These are phyloP conservation scores for Aspergillus cavernicola DNA, from an alignment of 495 filamentous ascomycete genomes.

Conservation along the genomic window DNA sequence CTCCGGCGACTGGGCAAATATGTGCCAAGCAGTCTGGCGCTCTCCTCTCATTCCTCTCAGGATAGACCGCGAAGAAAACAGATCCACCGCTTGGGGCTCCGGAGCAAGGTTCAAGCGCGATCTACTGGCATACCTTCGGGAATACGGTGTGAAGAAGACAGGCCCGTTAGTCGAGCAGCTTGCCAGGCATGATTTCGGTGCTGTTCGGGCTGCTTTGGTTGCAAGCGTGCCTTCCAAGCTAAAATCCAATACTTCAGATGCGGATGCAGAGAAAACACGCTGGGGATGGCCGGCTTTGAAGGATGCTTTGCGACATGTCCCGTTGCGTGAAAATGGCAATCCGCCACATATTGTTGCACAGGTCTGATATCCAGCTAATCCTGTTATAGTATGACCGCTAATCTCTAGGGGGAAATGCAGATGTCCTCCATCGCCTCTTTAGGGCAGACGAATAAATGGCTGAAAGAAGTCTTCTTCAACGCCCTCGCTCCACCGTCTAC, in stretches of 20 bases:
- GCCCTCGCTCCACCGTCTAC: slow-evolving; percentile 34
- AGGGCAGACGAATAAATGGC: slow-evolving; percentile 70
- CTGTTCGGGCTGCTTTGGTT: slow-evolving; percentile 67
- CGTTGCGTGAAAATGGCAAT: slow-evolving; percentile 8
- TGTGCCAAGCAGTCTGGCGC: slow-evolving; percentile 81
- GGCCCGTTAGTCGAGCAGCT: slow-evolving; percentile 54
- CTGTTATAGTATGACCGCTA: not conserved
- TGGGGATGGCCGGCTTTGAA: slow-evolving; percentile 76
- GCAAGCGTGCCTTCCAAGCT: slow-evolving; percentile 72
- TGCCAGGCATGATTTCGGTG: slow-evolving; percentile 62
- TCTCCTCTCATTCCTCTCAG: slow-evolving; percentile 66
- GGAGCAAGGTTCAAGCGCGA: slow-evolving; percentile 74
- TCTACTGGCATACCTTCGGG: slow-evolving; percentile 65
- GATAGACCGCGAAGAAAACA: slow-evolving; percentile 3
- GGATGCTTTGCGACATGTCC: slow-evolving; percentile 54
- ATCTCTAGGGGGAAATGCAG: slow-evolving; percentile 11
- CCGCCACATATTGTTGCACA: slow-evolving; percentile 65
- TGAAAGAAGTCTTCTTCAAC: slow-evolving; percentile 63
- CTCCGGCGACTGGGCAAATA: slow-evolving; percentile 75
- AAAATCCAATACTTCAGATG: slow-evolving; percentile 25
- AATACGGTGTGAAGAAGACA: slow-evolving; percentile 58
- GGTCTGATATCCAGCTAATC: slow-evolving; percentile 18
- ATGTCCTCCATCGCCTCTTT: slow-evolving; percentile 82
- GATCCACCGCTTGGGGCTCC: slow-evolving; percentile 41
- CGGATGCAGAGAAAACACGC: slow-evolving; percentile 40